Evolutionary conservation across 2,329 filamentous ascomycete species (phyloP).

Genomic region (Purpureocillium lavendulum): DNA sequence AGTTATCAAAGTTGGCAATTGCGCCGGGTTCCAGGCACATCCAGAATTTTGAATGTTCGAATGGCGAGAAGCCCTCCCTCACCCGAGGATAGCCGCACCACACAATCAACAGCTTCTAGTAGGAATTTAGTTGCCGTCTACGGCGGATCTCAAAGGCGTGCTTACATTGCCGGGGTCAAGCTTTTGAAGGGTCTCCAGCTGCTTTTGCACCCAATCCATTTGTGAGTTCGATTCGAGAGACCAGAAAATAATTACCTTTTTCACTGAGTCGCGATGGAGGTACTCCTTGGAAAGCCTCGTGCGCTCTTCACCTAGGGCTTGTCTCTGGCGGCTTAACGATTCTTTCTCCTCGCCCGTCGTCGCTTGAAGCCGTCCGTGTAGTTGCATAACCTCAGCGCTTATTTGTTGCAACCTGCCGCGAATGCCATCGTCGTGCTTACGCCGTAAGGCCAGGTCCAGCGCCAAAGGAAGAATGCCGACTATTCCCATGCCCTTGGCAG

Average conservation of each 20-base stretch:
- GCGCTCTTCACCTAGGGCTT: background rate
- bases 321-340: background rate
- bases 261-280: conserved; percentile 2
- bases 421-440: conserved; percentile 1
- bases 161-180: conserved; percentile 4
- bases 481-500: conserved; percentile 6
- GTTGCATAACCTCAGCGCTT: background rate
- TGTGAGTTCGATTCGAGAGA: conserved; percentile 3
- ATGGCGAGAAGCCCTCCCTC: background rate
- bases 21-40: conserved; percentile 1
- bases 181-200: conserved; percentile 1
- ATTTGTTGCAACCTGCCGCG: conserved; percentile 1
- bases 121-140: background rate
- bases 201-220: conserved; percentile 1
- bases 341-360: background rate
- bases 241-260: conserved; percentile 6
- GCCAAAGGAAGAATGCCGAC: conserved; percentile 2
- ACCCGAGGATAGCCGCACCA: conserved; percentile 2
- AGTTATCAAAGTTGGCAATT: conserved; percentile 1
- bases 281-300: background rate
- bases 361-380: background rate
- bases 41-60: conserved; percentile 3
- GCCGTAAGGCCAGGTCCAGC: background rate
- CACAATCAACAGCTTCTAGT: conserved; percentile 4
- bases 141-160: background rate